Evolutionary conservation across 2,329 filamentous ascomycete genomes (phyloP).

Genomic region (Stagonosporopsis rhizophila): DNA sequence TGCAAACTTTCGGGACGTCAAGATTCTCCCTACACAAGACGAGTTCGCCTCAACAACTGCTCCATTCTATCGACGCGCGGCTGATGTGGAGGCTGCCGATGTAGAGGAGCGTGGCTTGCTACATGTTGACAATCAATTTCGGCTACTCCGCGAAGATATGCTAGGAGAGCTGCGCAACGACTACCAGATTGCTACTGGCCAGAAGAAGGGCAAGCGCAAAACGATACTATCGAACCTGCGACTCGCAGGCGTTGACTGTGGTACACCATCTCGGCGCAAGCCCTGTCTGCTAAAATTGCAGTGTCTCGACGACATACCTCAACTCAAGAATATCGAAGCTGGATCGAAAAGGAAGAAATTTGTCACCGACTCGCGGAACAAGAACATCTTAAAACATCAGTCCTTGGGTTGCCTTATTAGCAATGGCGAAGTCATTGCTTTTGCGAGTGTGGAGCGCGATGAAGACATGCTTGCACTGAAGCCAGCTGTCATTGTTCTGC

Average conservation of each 20-base stretch:
- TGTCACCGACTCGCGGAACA: slow-evolving; percentile 54
- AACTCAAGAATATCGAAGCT: slow-evolving; percentile 44
- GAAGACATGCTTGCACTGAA: slow-evolving; percentile 50
- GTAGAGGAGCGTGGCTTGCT: slow-evolving; percentile 50
- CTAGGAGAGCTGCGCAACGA: slow-evolving; percentile 70
- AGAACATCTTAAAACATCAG: slow-evolving; percentile 63
- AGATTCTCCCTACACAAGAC: slow-evolving; percentile 70
- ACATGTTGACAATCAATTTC: slow-evolving; percentile 75
- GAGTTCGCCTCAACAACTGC: slow-evolving; percentile 64
- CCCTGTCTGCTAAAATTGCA: slow-evolving; percentile 51
- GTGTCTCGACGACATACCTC: slow-evolving; percentile 54
- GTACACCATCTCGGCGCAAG: slow-evolving; percentile 39
- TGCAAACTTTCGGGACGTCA: slow-evolving; percentile 65
- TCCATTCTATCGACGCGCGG: slow-evolving; percentile 62
- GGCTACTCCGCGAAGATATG: slow-evolving; percentile 75
- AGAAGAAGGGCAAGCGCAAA: slow-evolving; percentile 56
- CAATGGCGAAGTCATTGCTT: slow-evolving; percentile 62
- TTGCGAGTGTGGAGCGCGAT: slow-evolving; percentile 66
- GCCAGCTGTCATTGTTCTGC: slow-evolving; percentile 60
- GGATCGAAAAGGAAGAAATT: slow-evolving; percentile 53
- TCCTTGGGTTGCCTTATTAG: slow-evolving; percentile 68
- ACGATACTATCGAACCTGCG: slow-evolving; percentile 52
- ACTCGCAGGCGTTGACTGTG: slow-evolving; percentile 51
- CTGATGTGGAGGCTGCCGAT: slow-evolving; percentile 56
- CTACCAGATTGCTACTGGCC: slow-evolving; percentile 58